Evolutionary conservation across 495 filamentous ascomycete species (phyloP), one percentile per base, ranked within the genome.

Genomic region (Penicillium coffeae): DNA sequence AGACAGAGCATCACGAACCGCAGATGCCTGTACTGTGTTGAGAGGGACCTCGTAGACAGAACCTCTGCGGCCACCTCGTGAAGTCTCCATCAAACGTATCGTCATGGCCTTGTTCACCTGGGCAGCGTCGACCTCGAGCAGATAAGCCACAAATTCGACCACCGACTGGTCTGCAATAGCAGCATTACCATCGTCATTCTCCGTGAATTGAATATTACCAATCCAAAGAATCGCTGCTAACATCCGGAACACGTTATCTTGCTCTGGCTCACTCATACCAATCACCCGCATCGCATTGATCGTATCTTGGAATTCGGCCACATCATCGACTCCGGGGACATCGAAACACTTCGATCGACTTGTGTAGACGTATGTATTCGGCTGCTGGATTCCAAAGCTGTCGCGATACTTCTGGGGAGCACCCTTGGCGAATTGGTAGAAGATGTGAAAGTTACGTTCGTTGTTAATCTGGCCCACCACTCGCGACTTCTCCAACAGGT

Each of bases 361-460:
- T 8, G 91, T 95, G 68, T 99, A 99, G n/a, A 86, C 60, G 68
- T 99, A 99, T 21, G 89, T 87, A 52, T 95, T 87, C 19, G 94
- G 94, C 52, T 84, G 85, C 63, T 96, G 93, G 2, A 99, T 70
- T 22, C 93, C 93, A 62, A 88, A 96, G 30, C 71, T 85, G 50
- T 90, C 82, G 63, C 90, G 76, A 65, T 96, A 94, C 38, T 86
- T 84, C 58, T 86, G 78, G 8, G 90, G 86, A 12, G 93, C 94
- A 1, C 87, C 90, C 65, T 99, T 99, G 16, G 94, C 86, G 68
- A 96, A 96, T 65, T 99, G 94, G 68, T 99, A 99, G 66, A 99
- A 97, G 57, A 99, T 97, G 67, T 99, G 94, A 71, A 99, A 99
- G 65, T 95, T 97, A 53, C 94, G 82, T 76, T 99, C 94, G 53